Conservation (phyloP, 2,329 filamentous ascomycete species). For the Xenoacremonium recifei region DNA sequence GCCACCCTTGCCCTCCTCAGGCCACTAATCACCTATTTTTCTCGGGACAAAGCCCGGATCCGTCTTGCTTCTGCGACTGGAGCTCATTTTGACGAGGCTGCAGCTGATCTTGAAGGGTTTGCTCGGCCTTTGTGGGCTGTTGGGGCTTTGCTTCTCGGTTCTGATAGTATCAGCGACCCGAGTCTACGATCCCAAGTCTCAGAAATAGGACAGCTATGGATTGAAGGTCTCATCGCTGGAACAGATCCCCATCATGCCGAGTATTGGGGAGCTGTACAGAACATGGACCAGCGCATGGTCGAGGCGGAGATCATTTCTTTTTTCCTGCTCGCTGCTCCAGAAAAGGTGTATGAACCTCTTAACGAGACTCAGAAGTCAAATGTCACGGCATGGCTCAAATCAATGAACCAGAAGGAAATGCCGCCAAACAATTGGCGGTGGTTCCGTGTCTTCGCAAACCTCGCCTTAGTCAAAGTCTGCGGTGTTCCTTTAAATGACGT, state of each 20-base stretch:
- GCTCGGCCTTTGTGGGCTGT: conserved; percentile 39
- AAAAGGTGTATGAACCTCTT: conserved; percentile 31
- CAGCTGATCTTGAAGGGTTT: conserved; percentile 46
- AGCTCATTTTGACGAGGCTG: conserved; percentile 42
- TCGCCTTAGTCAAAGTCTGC: conserved; percentile 42
- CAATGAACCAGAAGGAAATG: conserved; percentile 44
- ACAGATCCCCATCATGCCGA: conserved; percentile 32
- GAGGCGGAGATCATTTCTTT: conserved; percentile 52
- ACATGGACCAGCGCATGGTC: conserved; percentile 53
- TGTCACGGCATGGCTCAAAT: conserved; percentile 39
- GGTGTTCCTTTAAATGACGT: conserved; percentile 35
- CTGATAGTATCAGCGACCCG: conserved; percentile 29
- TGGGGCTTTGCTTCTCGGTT: conserved; percentile 41
- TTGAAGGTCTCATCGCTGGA: conserved; percentile 29
- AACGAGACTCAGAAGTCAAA: conserved; percentile 29
- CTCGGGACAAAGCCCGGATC: conserved; percentile 33
- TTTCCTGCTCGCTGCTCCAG: conserved; percentile 43
- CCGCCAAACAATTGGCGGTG: conserved; percentile 51
- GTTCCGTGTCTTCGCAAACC: conserved; percentile 50
- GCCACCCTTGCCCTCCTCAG: too few species aligned
- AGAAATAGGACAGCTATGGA: conserved; percentile 34
- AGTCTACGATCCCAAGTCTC: too few species aligned
- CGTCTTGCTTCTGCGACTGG: conserved; percentile 36
- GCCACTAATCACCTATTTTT: conserved; percentile 34
- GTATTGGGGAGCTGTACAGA: conserved; percentile 47